Percentiles rank a stretch among this genome's conserved stretches.
phyloP scores from a whole-genome alignment of 2,329 filamentous ascomycete genomes.

The Huntiella savannae region DNA sequence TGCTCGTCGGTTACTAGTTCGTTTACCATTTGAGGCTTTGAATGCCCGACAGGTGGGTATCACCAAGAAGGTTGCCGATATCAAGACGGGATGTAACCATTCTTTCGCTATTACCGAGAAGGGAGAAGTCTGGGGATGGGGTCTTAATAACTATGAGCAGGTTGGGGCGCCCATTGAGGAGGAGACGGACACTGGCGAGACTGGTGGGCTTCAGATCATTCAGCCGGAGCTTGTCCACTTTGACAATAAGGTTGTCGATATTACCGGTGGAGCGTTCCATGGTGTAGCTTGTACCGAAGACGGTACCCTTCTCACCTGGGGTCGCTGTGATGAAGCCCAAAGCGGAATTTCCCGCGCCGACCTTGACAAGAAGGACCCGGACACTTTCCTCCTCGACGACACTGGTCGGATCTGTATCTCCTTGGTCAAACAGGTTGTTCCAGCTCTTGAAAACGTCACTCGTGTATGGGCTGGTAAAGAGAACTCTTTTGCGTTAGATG shows the following conservation, averaged over 20 bases:
- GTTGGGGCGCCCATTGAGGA: conserved; percentile 39
- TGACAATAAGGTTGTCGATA: conserved; percentile 30
- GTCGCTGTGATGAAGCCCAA: conserved; percentile 24
- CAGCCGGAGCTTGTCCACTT: conserved; percentile 18
- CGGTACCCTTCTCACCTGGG: conserved; percentile 27
- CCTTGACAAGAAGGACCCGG: conserved; percentile 2
- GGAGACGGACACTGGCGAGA: conserved; percentile 22
- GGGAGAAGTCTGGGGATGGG: conserved; percentile 50
- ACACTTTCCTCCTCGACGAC: conserved; percentile 1
- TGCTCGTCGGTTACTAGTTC: conserved; percentile 28
- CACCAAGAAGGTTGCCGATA: conserved; percentile 19
- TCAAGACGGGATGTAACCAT: conserved; percentile 43
- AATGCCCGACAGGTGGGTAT: conserved; percentile 21
- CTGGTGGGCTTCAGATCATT: conserved; percentile 21
- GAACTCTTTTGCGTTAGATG: conserved; percentile 8
- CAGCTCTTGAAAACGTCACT: not conserved
- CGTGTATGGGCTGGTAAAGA: conserved; percentile 7
- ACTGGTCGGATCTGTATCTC: conserved; percentile 6
- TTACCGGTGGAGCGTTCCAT: conserved; percentile 47
- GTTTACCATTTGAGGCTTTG: conserved; percentile 28
- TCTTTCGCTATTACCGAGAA: conserved; percentile 47
- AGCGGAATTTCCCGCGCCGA: conserved; percentile 6
- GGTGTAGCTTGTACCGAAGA: conserved; percentile 28
- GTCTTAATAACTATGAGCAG: conserved; percentile 52
- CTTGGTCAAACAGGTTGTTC: conserved; percentile 4